These are phyloP conservation scores for Plenodomus lindquistii DNA, from an alignment of 2,329 filamentous ascomycete species.

Conservation along the genomic window DNA sequence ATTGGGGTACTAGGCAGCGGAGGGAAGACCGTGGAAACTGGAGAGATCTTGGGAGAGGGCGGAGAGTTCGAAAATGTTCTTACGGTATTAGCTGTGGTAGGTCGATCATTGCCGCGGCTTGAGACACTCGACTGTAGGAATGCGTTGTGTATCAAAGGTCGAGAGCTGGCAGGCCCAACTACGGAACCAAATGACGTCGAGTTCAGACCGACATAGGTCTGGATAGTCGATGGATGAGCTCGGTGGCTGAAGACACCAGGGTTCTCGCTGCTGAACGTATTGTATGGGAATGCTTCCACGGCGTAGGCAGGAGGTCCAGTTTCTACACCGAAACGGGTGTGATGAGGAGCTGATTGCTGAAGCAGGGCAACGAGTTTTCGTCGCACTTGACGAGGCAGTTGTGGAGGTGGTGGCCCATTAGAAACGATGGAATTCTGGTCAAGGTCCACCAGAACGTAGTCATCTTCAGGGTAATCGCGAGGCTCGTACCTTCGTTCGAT, in stretches of 20 bases:
- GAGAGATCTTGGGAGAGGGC: conserved; percentile 68
- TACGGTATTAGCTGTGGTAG: conserved; percentile 54
- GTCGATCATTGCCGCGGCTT: conserved; percentile 68
- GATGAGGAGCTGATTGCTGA: conserved; percentile 87
- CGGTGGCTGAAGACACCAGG: conserved; percentile 75
- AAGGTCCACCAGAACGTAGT: conserved; percentile 92
- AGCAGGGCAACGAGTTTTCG: conserved; percentile 86
- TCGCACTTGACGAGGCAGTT: conserved; percentile 84
- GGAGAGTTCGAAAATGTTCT: conserved; percentile 52
- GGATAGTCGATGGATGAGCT: conserved; percentile 71
- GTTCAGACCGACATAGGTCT: conserved; percentile 86
- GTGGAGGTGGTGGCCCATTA: conserved; percentile 72
- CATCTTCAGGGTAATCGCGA: conserved; percentile 86
- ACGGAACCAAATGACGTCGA: conserved; percentile 82
- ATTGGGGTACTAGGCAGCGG: conserved; percentile 74
- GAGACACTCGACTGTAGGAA: conserved; percentile 78
- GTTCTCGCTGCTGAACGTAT: conserved; percentile 87
- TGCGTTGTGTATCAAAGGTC: conserved; percentile 82
- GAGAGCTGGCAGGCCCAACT: conserved; percentile 55
- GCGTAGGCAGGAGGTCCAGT: conserved; percentile 91
- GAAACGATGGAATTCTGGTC: conserved; percentile 90
- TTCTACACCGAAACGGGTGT: conserved; percentile 81
- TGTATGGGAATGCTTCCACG: conserved; percentile 87
- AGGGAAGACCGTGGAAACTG: conserved; percentile 77
- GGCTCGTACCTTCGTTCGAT: conserved; percentile 90